Conservation (phyloP, 148 eudicot species). For the Fallopia convolvulus region DNA sequence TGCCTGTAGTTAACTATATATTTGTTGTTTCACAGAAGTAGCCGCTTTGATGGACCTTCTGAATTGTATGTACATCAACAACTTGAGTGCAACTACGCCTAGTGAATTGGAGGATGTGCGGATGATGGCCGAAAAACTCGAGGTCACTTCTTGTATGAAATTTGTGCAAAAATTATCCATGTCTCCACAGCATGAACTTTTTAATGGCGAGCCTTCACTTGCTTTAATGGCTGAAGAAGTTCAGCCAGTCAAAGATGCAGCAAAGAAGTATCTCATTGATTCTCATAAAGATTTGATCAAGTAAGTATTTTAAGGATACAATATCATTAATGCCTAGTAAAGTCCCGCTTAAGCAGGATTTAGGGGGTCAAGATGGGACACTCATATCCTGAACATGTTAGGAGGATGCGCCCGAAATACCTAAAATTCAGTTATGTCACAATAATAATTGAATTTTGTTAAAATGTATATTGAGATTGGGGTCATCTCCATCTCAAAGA, state of each 20-base stretch:
- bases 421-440: too few species aligned
- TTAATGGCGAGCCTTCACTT: not conserved
- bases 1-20: too few species aligned
- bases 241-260: not conserved
- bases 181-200: not conserved
- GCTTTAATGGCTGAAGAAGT: not conserved
- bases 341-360: too few species aligned
- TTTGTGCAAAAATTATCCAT: not conserved
- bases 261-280: not conserved
- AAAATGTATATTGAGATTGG: too few species aligned
- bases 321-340: too few species aligned
- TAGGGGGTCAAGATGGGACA: too few species aligned
- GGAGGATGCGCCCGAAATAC: too few species aligned
- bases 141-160: not conserved
- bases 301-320: not conserved
- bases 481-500: too few species aligned
- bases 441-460: too few species aligned
- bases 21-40: not conserved
- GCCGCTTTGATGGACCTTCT: not conserved
- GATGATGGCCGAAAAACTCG: not conserved
- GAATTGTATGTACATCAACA: not conserved
- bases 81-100: not conserved
- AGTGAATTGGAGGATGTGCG: not conserved
- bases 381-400: too few species aligned
- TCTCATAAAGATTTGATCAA: not conserved